phyloP scores from a whole-genome alignment of 495 filamentous ascomycete species.

The Aspergillus olivimuriae region DNA sequence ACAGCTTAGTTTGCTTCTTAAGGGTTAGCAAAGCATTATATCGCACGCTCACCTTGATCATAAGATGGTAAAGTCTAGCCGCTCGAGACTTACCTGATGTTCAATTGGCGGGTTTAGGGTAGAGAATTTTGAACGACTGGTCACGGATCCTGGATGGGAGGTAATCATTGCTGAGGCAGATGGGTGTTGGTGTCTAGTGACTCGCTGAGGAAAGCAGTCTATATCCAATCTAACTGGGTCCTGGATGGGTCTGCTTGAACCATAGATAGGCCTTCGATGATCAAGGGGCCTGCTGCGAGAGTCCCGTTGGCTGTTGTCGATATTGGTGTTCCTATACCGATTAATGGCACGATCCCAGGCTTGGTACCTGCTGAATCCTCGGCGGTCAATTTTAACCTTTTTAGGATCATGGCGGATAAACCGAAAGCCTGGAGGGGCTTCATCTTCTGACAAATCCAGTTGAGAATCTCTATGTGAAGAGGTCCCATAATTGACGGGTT shows the following conservation, averaged over 20 bases:
- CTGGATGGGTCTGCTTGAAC: slow-evolving; percentile 15
- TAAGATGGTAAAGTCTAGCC: too few relatives aligned
- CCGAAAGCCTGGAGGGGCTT: slow-evolving; percentile 32
- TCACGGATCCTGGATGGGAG: slow-evolving; percentile 1
- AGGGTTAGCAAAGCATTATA: slow-evolving; percentile 21
- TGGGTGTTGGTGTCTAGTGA: slow-evolving; percentile 4
- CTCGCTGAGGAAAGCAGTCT: slow-evolving; percentile 12
- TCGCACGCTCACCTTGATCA: too few relatives aligned
- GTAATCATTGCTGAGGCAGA: slow-evolving; percentile 15
- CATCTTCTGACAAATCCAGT: slow-evolving; percentile 29
- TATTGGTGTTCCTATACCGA: slow-evolving; percentile 29
- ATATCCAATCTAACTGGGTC: slow-evolving; percentile 10
- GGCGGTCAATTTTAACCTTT: slow-evolving; percentile 31
- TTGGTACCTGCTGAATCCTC: slow-evolving; percentile 44
- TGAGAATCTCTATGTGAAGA: slow-evolving; percentile 11
- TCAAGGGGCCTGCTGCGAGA: slow-evolving; percentile 6
- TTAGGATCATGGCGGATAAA: slow-evolving; percentile 23
- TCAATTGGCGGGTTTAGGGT: slow-evolving; percentile 4
- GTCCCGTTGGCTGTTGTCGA: slow-evolving; percentile 10
- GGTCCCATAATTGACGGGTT: slow-evolving; percentile 18
- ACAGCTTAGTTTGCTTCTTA: slow-evolving; percentile 21
- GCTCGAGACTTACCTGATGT: slow-evolving; percentile 14
- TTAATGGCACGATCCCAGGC: slow-evolving; percentile 42
- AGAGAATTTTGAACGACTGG: slow-evolving; percentile 4
- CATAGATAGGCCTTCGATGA: slow-evolving; percentile 17